Percentiles rank a stretch among this genome's conserved stretches.
phyloP scores from a whole-genome alignment of 768 basidiomycete species.

The Scleroderma citrinum region DNA sequence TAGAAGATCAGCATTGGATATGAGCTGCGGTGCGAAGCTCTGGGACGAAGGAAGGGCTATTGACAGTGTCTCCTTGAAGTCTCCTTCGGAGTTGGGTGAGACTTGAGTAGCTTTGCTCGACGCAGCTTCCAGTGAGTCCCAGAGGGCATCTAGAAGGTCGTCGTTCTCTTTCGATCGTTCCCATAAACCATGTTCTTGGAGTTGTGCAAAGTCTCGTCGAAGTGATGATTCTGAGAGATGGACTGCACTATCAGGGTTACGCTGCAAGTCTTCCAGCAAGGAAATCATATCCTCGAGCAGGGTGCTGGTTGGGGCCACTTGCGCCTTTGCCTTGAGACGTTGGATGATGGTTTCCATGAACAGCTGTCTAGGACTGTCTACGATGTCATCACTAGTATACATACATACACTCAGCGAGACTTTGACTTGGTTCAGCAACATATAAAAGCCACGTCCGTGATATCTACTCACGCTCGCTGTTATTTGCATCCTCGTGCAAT shows the following conservation, averaged over 20 bases:
- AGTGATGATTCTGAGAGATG: slow-evolving; percentile 21
- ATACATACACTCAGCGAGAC: too few relatives aligned
- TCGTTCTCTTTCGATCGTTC: slow-evolving; percentile 19
- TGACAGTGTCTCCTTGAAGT: slow-evolving; percentile 6
- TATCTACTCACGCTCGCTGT: too few relatives aligned
- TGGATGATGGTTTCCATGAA: slow-evolving; percentile 25
- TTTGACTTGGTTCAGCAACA: not conserved
- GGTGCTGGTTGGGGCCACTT: slow-evolving; percentile 5
- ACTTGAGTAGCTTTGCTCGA: not conserved
- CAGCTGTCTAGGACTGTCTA: too few relatives aligned
- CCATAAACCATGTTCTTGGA: slow-evolving; percentile 23
- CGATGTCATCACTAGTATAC: not conserved
- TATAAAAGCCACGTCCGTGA: not conserved
- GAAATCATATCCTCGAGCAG: slow-evolving; percentile 19
- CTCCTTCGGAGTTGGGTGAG: not conserved
- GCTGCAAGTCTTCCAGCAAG: slow-evolving; percentile 16
- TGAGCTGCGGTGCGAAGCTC: slow-evolving; percentile 10
- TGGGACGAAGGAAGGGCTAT: slow-evolving; percentile 12
- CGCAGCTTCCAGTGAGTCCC: slow-evolving; percentile 8
- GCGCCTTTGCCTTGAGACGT: slow-evolving; percentile 14
- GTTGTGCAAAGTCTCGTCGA: slow-evolving; percentile 13
- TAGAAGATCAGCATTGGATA: slow-evolving; percentile 16
- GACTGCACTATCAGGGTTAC: slow-evolving; percentile 12
- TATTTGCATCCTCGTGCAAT: slow-evolving; percentile 3
- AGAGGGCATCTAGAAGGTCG: slow-evolving; percentile 23